Evolutionary conservation across 148 eudicot species (phyloP).

Genomic region (Drosera capensis): DNA sequence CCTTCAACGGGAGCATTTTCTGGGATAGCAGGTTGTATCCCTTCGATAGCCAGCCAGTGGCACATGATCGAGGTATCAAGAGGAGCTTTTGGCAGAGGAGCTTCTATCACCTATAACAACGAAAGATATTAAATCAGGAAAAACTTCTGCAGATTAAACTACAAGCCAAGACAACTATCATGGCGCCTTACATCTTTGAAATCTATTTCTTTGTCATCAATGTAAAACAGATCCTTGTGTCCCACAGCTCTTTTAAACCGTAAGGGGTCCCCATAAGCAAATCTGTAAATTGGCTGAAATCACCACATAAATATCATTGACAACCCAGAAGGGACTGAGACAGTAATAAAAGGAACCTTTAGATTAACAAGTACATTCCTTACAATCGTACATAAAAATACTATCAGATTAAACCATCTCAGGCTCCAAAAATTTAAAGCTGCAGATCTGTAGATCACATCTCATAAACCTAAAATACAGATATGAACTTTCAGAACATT

Average conservation of each 20-base stretch:
- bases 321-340: background rate
- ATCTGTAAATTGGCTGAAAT: conserved; percentile 62
- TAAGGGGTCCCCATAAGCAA: conserved; percentile 57
- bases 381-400: too few relatives aligned
- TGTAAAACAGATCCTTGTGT: conserved; percentile 51
- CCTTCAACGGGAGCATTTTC: conserved; percentile 73
- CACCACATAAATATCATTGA: conserved; percentile 6
- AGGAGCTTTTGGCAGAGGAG: conserved; percentile 73
- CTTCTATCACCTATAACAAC: conserved; percentile 49
- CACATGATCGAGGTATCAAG: conserved; percentile 56
- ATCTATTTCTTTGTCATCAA: conserved; percentile 65
- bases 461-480: too few relatives aligned
- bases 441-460: too few relatives aligned
- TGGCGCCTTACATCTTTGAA: conserved; percentile 47
- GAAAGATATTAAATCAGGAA: conserved; percentile 1
- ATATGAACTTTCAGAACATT: too few relatives aligned
- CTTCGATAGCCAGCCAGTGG: conserved; percentile 77
- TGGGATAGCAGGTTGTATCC: conserved; percentile 72
- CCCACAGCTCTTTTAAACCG: conserved; percentile 61
- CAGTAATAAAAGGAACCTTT: too few relatives aligned
- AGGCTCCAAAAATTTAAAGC: too few relatives aligned
- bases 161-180: background rate
- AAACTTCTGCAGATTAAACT: background rate
- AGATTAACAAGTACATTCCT: too few relatives aligned
- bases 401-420: too few relatives aligned